Evolutionary conservation across 1,284 basidiomycete species (phyloP).

Genomic region (Sphaerobolus stellatus): DNA sequence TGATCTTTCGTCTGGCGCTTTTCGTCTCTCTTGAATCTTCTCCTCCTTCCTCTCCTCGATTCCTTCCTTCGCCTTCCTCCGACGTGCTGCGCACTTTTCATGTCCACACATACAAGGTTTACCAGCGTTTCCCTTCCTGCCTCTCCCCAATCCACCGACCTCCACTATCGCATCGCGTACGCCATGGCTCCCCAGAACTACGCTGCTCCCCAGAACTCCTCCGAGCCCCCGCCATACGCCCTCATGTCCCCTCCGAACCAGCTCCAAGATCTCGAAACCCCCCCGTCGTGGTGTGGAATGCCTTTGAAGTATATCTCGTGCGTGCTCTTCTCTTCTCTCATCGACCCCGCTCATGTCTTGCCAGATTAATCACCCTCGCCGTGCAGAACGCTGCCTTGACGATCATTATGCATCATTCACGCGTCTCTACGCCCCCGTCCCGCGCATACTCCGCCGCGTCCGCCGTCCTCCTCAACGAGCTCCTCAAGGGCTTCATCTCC

Average conservation of each 20-base stretch:
- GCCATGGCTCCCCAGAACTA: slow-evolving; percentile 3
- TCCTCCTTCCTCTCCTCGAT: too few species aligned
- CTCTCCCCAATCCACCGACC: slow-evolving; percentile 13
- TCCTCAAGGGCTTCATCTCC: slow-evolving; percentile 89
- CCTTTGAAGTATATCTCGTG: slow-evolving; percentile 81
- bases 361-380: slow-evolving; percentile 85
- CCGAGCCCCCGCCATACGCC: neutral
- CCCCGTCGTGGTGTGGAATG: slow-evolving; percentile 64
- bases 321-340: slow-evolving; percentile 33
- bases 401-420: slow-evolving; percentile 94
- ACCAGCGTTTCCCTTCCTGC: slow-evolving; percentile 7
- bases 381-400: slow-evolving; percentile 90
- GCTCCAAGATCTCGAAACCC: slow-evolving; percentile 18
- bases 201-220: neutral
- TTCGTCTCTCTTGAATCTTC: too few species aligned
- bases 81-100: slow-evolving; percentile 13
- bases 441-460: slow-evolving; percentile 86
- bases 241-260: slow-evolving; percentile 2
- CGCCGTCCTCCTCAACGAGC: slow-evolving; percentile 90
- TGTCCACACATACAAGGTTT: slow-evolving; percentile 5
- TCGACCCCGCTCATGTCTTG: neutral
- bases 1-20: too few species aligned
- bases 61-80: neutral
- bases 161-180: slow-evolving; percentile 11
- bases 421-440: slow-evolving; percentile 76